Percentiles rank a stretch among this genome's conserved stretches.
Evolutionary conservation across 148 eudicot genomes (phyloP).

Genomic region (Heliosperma pusillum): DNA sequence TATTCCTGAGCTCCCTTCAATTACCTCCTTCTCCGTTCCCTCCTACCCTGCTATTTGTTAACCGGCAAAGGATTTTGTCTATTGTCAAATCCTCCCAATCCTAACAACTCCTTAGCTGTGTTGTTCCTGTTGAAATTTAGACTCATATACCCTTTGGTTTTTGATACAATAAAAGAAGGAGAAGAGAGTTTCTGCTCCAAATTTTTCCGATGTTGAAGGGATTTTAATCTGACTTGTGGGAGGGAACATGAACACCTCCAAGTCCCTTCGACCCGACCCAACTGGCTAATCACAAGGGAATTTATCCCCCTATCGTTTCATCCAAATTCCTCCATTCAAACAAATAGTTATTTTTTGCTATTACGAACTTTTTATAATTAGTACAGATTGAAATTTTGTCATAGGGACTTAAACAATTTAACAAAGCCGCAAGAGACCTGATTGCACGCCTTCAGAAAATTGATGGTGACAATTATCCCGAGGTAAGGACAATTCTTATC

Average conservation of each 20-base stretch:
- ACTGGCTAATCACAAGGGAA: too few relatives aligned
- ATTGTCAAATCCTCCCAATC: too few relatives aligned
- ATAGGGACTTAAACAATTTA: slow-evolving; percentile 85
- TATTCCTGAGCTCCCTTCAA: too few relatives aligned
- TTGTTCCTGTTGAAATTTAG: slow-evolving; percentile 5
- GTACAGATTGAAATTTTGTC: slow-evolving; percentile 15
- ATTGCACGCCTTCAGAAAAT: slow-evolving; percentile 80
- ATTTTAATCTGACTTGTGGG: too few relatives aligned
- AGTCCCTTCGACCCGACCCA: neutral
- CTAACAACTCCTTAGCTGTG: neutral
- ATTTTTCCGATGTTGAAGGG: neutral
- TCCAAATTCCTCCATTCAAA: neutral
- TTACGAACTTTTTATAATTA: slow-evolving; percentile 2
- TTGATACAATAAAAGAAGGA: too few relatives aligned
- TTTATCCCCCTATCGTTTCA: neutral
- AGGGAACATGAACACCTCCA: neutral
- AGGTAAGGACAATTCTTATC: slow-evolving; percentile 38
- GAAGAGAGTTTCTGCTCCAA: neutral
- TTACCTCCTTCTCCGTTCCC: too few relatives aligned
- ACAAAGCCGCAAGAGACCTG: slow-evolving; percentile 82
- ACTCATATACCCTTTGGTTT: neutral
- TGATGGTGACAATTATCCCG: slow-evolving; percentile 97
- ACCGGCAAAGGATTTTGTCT: too few relatives aligned
- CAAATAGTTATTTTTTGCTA: neutral
- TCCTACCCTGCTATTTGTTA: too few relatives aligned